A percentile compares a stretch with the other conserved stretches of the same genome.
Conservation (phyloP, 2,329 filamentous ascomycete genomes). For the Paraconiothyrium sp. region DNA sequence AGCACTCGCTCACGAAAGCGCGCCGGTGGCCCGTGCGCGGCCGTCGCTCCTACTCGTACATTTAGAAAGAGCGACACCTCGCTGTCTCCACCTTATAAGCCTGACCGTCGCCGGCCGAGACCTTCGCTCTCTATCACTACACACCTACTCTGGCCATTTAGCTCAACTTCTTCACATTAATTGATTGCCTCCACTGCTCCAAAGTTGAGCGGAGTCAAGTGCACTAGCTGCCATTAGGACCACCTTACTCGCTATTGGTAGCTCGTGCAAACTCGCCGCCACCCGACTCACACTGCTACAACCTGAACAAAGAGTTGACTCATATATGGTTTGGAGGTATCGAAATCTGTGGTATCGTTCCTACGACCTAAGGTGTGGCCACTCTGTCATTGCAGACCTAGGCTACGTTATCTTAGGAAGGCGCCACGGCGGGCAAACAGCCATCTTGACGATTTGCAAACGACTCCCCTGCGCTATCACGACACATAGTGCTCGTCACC, state of each 20-base stretch:
- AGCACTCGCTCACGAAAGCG: background rate
- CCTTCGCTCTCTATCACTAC: background rate
- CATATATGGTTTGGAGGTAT: background rate
- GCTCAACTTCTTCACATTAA: no score
- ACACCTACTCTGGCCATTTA: background rate
- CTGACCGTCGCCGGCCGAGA: background rate
- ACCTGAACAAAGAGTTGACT: background rate
- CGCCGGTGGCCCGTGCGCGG: constrained; percentile 1
- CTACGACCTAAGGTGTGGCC: background rate
- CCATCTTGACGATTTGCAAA: background rate
- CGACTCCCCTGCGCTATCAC: background rate
- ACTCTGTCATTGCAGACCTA: background rate
- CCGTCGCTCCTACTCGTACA: background rate
- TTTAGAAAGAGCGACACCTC: background rate
- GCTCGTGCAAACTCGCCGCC: background rate
- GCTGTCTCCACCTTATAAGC: background rate
- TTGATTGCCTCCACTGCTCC: no score
- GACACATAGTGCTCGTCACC: background rate
- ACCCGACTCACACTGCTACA: background rate
- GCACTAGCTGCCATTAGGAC: background rate
- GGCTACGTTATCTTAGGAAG: background rate
- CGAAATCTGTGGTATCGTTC: background rate
- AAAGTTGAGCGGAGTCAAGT: background rate
- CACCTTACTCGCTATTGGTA: background rate
- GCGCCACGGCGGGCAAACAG: background rate